Conservation (phyloP, 768 basidiomycete species). For the Mrakia blollopis region DNA sequence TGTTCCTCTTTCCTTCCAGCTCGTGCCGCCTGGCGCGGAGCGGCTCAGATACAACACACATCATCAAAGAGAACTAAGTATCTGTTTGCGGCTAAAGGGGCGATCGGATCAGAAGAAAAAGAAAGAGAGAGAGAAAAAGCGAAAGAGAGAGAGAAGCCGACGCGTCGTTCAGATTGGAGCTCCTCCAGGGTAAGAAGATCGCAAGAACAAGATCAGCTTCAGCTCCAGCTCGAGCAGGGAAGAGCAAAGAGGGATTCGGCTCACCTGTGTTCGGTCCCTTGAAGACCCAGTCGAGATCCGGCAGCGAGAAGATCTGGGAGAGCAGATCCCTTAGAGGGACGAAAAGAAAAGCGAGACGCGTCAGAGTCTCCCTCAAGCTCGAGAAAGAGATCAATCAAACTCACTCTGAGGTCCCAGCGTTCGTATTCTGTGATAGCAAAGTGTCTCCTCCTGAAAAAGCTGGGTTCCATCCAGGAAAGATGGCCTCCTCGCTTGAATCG, state of each 20-base stretch:
- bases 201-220: background rate
- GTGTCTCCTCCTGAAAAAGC: background rate
- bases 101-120: too few species aligned
- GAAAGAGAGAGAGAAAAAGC: too few species aligned
- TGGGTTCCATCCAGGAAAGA: background rate
- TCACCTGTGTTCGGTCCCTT: conserved; percentile 21
- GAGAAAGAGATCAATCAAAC: background rate
- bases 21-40: too few species aligned
- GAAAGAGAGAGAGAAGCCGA: background rate
- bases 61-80: too few species aligned
- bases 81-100: too few species aligned
- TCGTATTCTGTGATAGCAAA: background rate
- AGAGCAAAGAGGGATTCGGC: background rate
- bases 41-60: too few species aligned
- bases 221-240: background rate
- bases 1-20: too few species aligned
- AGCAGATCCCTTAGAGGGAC: background rate
- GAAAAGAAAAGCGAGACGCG: background rate
- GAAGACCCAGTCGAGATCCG: conserved; percentile 31
- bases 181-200: background rate
- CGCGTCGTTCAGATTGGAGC: background rate
- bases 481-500: background rate
- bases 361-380: background rate
- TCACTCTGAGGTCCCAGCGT: background rate
- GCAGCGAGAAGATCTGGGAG: conserved; percentile 20